phyloP scores from a whole-genome alignment of 2,329 filamentous ascomycete genomes.

The Bipolaris zeicola region DNA sequence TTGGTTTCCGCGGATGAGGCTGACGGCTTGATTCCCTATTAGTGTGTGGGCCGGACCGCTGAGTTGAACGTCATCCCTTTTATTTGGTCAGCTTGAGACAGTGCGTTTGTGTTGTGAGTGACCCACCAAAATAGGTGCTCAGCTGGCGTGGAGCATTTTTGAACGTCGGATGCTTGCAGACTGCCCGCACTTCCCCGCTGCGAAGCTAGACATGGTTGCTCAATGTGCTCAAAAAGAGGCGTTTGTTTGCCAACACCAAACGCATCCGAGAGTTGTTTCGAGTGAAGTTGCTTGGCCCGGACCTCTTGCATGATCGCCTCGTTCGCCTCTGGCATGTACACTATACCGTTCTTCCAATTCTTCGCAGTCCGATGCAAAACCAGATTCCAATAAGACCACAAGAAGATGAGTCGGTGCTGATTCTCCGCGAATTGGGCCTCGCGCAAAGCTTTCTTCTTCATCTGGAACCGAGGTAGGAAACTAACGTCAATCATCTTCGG shows the following conservation, averaged over 20 bases:
- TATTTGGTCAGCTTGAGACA: constrained; percentile 37
- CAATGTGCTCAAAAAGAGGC: constrained; percentile 43
- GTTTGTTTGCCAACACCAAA: constrained; percentile 38
- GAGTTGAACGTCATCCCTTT: constrained; percentile 46
- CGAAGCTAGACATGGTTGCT: constrained; percentile 40
- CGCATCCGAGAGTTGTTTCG: constrained; percentile 40
- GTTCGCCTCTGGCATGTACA: constrained; percentile 44
- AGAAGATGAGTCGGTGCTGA: constrained; percentile 42
- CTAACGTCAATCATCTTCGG: constrained; percentile 44
- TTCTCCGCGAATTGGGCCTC: constrained; percentile 34
- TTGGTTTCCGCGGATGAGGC: constrained; percentile 38
- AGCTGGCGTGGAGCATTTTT: constrained; percentile 40
- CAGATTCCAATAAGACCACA: constrained; percentile 46
- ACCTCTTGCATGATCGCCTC: constrained; percentile 44
- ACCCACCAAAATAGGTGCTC: constrained; percentile 46
- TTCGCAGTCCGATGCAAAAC: constrained; percentile 36
- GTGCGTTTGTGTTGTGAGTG: constrained; percentile 33
- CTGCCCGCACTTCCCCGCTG: constrained; percentile 17
- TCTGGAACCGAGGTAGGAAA: constrained; percentile 44
- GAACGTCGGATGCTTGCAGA: constrained; percentile 36
- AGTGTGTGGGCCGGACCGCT: constrained; percentile 43
- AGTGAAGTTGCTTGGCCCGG: constrained; percentile 41
- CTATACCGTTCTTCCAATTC: constrained; percentile 38
- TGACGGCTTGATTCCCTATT: constrained; percentile 45
- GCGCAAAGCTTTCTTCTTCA: constrained; percentile 26